Conservation (phyloP, 140 eudicot species). For the Senecio squalidus region DNA sequence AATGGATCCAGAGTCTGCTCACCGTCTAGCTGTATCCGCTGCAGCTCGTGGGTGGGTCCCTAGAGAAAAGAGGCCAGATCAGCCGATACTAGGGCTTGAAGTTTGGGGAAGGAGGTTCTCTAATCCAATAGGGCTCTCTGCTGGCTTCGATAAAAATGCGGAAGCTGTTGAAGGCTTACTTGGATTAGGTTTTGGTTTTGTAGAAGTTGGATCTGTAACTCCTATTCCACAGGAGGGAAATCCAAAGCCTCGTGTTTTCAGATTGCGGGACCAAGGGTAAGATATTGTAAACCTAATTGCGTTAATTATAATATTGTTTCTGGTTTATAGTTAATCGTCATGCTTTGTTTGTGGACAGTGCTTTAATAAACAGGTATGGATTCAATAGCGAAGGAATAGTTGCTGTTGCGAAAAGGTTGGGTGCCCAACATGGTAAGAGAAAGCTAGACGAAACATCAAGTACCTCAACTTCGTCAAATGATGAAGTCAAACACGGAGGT, state of each 20-base stretch:
- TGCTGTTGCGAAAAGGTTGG: slow-evolving; percentile 90
- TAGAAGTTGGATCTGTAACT: slow-evolving; percentile 95
- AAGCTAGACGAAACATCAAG: slow-evolving; percentile 84
- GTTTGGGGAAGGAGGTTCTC: slow-evolving; percentile 98
- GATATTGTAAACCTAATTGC: too few species aligned
- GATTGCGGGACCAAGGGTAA: slow-evolving; percentile 82
- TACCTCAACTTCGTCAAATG: slow-evolving; percentile 46
- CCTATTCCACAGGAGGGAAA: slow-evolving; percentile 97
- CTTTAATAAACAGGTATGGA: slow-evolving; percentile 90
- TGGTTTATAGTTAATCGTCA: neutral
- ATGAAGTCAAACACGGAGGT: slow-evolving; percentile 82
- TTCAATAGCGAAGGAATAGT: slow-evolving; percentile 97
- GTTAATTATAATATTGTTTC: neutral
- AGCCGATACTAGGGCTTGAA: slow-evolving; percentile 62
- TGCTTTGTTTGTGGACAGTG: slow-evolving; percentile 45
- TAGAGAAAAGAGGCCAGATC: slow-evolving; percentile 82
- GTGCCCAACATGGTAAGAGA: slow-evolving; percentile 98
- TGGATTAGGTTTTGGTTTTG: slow-evolving; percentile 94
- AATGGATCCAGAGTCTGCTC: slow-evolving; percentile 94
- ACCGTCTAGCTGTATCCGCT: slow-evolving; percentile 77
- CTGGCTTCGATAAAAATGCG: slow-evolving; percentile 98
- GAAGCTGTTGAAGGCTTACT: slow-evolving; percentile 98
- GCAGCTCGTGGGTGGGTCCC: slow-evolving; percentile 99
- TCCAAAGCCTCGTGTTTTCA: slow-evolving; percentile 93
- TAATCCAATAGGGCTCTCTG: slow-evolving; percentile 91